Conservation (phyloP, 805 yeast species). For the Pichia thaimueangensis region DNA sequence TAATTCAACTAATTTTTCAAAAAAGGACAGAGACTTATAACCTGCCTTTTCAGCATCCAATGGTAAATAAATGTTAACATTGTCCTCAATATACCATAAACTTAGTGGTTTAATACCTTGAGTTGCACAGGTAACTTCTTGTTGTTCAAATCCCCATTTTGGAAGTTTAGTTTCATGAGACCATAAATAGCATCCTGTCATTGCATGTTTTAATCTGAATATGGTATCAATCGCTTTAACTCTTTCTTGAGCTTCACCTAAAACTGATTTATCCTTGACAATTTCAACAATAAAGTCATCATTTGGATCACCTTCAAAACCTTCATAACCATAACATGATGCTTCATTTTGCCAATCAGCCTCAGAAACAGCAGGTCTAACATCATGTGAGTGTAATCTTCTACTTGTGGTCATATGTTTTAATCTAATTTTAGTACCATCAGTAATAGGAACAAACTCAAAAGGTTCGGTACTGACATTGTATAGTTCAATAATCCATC, state of each 20-base stretch:
- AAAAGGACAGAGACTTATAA: slow-evolving; percentile 49
- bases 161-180: slow-evolving; percentile 74
- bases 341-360: slow-evolving; percentile 83
- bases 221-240: slow-evolving; percentile 64
- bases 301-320: slow-evolving; percentile 76
- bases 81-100: slow-evolving; percentile 71
- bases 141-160: slow-evolving; percentile 78
- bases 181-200: slow-evolving; percentile 71
- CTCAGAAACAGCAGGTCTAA: slow-evolving; percentile 70
- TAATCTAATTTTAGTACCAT: slow-evolving; percentile 68
- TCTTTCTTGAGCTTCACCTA: slow-evolving; percentile 46
- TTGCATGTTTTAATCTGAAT: slow-evolving; percentile 70
- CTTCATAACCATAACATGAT: slow-evolving; percentile 68
- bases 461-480: slow-evolving; percentile 51
- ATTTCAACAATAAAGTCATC: slow-evolving; percentile 78
- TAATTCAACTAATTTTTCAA: slow-evolving; percentile 55
- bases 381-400: slow-evolving; percentile 79
- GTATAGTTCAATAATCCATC: slow-evolving; percentile 65
- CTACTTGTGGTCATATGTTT: slow-evolving; percentile 50
- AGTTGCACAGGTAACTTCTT: slow-evolving; percentile 75
- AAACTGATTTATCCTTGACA: slow-evolving; percentile 44
- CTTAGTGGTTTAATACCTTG: slow-evolving; percentile 57
- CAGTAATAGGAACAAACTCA: slow-evolving; percentile 53
- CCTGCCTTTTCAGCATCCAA: slow-evolving; percentile 43
- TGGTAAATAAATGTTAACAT: slow-evolving; percentile 43